These are phyloP conservation scores for Aspergillus melleus DNA, from an alignment of 2,329 filamentous ascomycete genomes.

Conservation along the genomic window DNA sequence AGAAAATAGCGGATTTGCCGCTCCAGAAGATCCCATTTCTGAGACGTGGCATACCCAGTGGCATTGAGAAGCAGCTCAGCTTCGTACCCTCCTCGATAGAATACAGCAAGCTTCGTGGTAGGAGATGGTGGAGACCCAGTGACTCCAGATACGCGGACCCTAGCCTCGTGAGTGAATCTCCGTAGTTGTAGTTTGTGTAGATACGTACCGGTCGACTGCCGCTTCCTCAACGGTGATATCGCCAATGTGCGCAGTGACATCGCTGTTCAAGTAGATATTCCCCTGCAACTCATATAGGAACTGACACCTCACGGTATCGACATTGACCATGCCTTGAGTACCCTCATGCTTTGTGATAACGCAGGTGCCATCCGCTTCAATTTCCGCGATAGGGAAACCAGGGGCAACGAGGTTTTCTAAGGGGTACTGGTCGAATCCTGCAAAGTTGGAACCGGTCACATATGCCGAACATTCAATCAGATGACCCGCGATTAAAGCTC, in stretches of 20 bases:
- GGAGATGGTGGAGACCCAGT: constrained; percentile 48
- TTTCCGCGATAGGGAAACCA: constrained; percentile 52
- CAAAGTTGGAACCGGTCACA: constrained; percentile 56
- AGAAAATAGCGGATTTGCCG: constrained; percentile 48
- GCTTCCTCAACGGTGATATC: constrained; percentile 39
- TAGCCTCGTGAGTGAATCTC: constrained; percentile 4
- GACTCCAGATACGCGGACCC: constrained; percentile 45
- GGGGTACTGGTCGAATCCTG: constrained; percentile 46
- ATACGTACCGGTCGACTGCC: constrained; percentile 30
- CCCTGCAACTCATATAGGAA: constrained; percentile 54
- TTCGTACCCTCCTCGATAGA: constrained; percentile 52
- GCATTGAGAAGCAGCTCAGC: constrained; percentile 48
- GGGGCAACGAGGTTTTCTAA: constrained; percentile 46
- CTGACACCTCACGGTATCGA: constrained; percentile 47
- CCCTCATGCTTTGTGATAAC: constrained; percentile 52
- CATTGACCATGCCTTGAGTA: constrained; percentile 44
- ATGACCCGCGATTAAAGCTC: constrained; percentile 53
- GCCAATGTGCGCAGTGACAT: constrained; percentile 47
- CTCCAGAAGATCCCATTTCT: constrained; percentile 54
- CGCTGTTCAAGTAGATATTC: constrained; percentile 48
- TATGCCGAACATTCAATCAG: constrained; percentile 58
- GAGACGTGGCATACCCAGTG: constrained; percentile 48
- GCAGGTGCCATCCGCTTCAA: constrained; percentile 47
- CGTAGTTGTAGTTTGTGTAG: background rate
- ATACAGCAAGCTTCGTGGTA: constrained; percentile 55